Percentiles rank a stretch among this genome's conserved stretches.
Conservation (phyloP, 2,329 filamentous ascomycete species). For the Neonectria magnoliae region DNA sequence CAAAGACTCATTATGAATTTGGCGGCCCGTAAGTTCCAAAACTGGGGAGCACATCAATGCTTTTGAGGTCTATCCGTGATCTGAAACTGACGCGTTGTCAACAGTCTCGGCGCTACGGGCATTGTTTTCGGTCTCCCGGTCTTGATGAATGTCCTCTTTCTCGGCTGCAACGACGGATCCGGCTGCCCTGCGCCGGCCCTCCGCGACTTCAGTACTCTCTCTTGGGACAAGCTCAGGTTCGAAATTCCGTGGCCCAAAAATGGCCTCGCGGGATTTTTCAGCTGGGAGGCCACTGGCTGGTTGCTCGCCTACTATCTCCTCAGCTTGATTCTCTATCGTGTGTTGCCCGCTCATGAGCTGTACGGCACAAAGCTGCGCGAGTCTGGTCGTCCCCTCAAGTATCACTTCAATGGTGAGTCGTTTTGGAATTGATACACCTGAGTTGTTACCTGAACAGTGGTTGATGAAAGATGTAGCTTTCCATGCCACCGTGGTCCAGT, state of each 20-base stretch:
- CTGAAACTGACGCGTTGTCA: neutral
- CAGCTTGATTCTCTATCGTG: conserved; percentile 74
- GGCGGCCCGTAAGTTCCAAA: conserved; percentile 46
- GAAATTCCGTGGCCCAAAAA: conserved; percentile 81
- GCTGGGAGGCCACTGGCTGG: conserved; percentile 71
- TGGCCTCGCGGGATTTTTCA: conserved; percentile 74
- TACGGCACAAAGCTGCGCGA: conserved; percentile 74
- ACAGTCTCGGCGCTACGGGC: conserved; percentile 74
- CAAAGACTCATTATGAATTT: conserved; percentile 43
- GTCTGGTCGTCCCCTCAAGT: conserved; percentile 74
- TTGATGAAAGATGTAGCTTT: conserved; percentile 65
- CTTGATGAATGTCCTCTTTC: conserved; percentile 77
- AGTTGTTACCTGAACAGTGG: no score
- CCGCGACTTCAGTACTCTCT: conserved; percentile 73
- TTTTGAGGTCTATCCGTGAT: no score
- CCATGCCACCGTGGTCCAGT: conserved; percentile 74
- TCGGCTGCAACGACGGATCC: conserved; percentile 87
- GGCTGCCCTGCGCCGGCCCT: conserved; percentile 86
- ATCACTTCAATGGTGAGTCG: conserved; percentile 80
- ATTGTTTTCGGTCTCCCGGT: conserved; percentile 82
- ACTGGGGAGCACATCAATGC: neutral
- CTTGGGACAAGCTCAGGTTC: conserved; percentile 72
- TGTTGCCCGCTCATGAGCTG: conserved; percentile 76
- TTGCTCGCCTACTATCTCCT: conserved; percentile 79
- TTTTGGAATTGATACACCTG: no score